Evolutionary conservation across 2,329 filamentous ascomycete genomes (phyloP), one percentile per base, ranked within the genome.

Genomic region (Pseudocercospora fuligena): DNA sequence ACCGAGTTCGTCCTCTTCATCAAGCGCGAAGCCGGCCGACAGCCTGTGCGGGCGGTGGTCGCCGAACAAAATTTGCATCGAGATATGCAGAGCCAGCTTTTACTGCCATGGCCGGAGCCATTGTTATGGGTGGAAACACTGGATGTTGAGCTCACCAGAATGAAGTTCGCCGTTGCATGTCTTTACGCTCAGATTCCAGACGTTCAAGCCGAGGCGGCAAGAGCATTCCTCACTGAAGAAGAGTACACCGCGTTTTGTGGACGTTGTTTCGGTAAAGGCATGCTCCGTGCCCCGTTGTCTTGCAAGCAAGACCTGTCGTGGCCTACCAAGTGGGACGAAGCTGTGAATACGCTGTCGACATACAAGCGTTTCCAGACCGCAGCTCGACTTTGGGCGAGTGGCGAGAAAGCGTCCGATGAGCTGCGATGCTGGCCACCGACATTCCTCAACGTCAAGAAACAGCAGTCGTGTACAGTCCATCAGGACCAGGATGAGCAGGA

Each of bases 121-220:
- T 46, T 46, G 40, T 4, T 14, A 11, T 46, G 40, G 12, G 4
- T 46, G 12, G 9, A 46, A 19, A 47, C 43, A 14, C 43, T 47
- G 5, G 43, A 23, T 8, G 43, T n/a, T 47, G 43, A 47, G 14
- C 6, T 11, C 16, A 14, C 21, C 21, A n/a, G 14, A 7, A 47
- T n/a, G 43, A 47, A 23, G 5, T 47, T 47, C 14, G 43, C 43
- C 6, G 11, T 23, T 5, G 16, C 43, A 7, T 47, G 43, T 9
- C 43, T 47, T 23, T 47, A 19, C 43, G 59, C 59, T 9, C 59
- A 61, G 21, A 16, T 61, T 51, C 59, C 59, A 29, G 36, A 61
- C 9, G 33, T 61, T 4, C 59, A 61, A 33, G 59, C 59, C 8
- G 59, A 61, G n/a, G 59, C 59, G 25, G 59, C 59, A n/a, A 47